Conservation (phyloP, 306 rosid genomes). For the Fragaria nilgerrensis region DNA sequence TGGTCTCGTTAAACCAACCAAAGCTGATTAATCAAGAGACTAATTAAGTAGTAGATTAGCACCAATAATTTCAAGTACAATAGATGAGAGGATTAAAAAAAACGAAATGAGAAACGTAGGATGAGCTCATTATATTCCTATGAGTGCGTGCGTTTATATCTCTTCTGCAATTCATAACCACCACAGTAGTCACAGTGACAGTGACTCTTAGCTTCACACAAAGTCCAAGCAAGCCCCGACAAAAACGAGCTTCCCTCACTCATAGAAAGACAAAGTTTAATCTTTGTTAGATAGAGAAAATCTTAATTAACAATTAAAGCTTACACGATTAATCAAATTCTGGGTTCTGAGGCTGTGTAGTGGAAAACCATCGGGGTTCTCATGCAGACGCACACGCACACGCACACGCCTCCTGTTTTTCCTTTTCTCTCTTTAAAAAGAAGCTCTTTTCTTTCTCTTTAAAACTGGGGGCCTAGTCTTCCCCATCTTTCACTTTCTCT, state of each 20-base stretch:
- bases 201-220: background rate
- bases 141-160: constrained; percentile 29
- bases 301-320: background rate
- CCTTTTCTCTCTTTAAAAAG: constrained; percentile 29
- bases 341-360: constrained; percentile 9
- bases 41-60: background rate
- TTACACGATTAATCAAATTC: background rate
- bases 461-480: constrained; percentile 23
- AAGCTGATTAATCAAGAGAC: background rate
- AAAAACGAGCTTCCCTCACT: constrained; percentile 9
- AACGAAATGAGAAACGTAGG: background rate
- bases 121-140: constrained; percentile 8
- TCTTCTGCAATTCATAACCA: background rate
- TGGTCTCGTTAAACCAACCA: background rate
- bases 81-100: background rate
- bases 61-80: constrained; percentile 9
- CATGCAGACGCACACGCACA: constrained; percentile 36
- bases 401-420: constrained; percentile 26
- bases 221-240: constrained; percentile 24
- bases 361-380: constrained; percentile 23
- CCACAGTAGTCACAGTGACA: background rate
- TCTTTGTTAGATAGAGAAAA: background rate
- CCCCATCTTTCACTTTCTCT: constrained; percentile 30
- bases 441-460: constrained; percentile 6
- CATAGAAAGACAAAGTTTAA: constrained; percentile 6